A percentile compares a stretch with the other conserved stretches of the same genome.
phyloP scores from a whole-genome alignment of 225 moss, liverwort and hornwort species.

The Sphagnum contortum region DNA sequence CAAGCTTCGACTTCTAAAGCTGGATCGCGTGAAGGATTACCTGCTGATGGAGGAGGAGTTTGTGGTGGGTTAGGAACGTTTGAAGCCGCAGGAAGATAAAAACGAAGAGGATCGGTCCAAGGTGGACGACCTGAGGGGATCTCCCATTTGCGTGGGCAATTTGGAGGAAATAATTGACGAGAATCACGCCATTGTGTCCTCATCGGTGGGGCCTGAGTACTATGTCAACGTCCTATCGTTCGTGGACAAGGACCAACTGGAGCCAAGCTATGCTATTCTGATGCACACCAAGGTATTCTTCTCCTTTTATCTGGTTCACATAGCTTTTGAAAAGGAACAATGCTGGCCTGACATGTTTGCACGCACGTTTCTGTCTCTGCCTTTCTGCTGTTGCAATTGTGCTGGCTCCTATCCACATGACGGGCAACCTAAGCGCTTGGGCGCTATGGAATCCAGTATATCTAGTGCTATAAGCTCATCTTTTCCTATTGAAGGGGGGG shows the following conservation, averaged over 20 bases:
- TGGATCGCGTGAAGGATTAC: conserved; percentile 92
- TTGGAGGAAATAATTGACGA: conserved; percentile 98
- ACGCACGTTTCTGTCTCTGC: no score
- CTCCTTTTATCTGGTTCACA: background rate
- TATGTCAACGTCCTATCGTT: conserved; percentile 94
- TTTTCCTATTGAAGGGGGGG: no score
- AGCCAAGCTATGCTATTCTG: conserved; percentile 92
- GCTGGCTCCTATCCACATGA: no score
- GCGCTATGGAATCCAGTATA: background rate
- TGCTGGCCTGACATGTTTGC: no score
- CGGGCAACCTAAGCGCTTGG: background rate
- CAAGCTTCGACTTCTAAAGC: conserved; percentile 90
- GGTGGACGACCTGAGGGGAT: conserved; percentile 91
- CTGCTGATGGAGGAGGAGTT: conserved; percentile 99
- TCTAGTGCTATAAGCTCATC: no score
- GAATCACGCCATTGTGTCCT: conserved; percentile 96
- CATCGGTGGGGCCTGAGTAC: conserved; percentile 92
- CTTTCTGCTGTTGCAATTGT: no score
- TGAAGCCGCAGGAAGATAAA: conserved; percentile 99
- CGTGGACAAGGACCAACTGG: conserved; percentile 97
- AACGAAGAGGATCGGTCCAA: conserved; percentile 95
- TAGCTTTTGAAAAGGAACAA: no score
- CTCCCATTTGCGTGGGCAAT: conserved; percentile 95
- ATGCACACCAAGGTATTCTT: conserved; percentile 88
- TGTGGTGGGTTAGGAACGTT: conserved; percentile 78